A percentile compares a stretch with the other conserved stretches of the same genome.
Conservation (phyloP, 371 early-diverging fungal species). For the Umbelopsis sp. region DNA sequence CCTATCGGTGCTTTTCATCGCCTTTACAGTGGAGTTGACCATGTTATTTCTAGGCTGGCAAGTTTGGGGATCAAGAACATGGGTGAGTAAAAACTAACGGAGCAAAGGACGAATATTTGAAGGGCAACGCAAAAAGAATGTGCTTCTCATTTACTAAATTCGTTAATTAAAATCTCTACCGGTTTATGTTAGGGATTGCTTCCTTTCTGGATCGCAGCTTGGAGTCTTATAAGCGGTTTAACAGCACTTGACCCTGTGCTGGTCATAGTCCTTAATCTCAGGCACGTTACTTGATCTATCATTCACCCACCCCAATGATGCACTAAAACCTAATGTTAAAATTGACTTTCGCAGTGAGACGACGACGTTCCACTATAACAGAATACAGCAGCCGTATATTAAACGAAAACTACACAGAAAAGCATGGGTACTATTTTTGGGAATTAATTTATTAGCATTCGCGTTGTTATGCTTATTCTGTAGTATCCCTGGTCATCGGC, state of each 20-base stretch:
- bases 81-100: slow-evolving; percentile 42
- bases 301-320: background rate
- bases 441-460: background rate
- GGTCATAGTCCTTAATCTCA: slow-evolving; percentile 48
- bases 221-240: slow-evolving; percentile 40
- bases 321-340: slow-evolving; percentile 1
- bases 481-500: slow-evolving; percentile 4
- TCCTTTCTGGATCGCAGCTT: slow-evolving; percentile 52
- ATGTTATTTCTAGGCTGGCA: slow-evolving; percentile 62
- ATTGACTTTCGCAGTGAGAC: slow-evolving; percentile 42
- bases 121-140: background rate
- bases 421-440: background rate
- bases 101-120: background rate
- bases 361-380: slow-evolving; percentile 49
- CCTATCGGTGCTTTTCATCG: slow-evolving; percentile 54
- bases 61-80: slow-evolving; percentile 53
- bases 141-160: background rate
- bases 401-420: slow-evolving; percentile 42
- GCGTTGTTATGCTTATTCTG: slow-evolving; percentile 1
- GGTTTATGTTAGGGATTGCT: slow-evolving; percentile 28
- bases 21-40: slow-evolving; percentile 54
- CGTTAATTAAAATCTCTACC: background rate
- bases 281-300: slow-evolving; percentile 30
- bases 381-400: slow-evolving; percentile 45
- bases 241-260: slow-evolving; percentile 55